A percentile compares a stretch with the other conserved stretches of the same genome.
Conservation (phyloP, 129 eudicot genomes). For the Deinandra increscens region DNA sequence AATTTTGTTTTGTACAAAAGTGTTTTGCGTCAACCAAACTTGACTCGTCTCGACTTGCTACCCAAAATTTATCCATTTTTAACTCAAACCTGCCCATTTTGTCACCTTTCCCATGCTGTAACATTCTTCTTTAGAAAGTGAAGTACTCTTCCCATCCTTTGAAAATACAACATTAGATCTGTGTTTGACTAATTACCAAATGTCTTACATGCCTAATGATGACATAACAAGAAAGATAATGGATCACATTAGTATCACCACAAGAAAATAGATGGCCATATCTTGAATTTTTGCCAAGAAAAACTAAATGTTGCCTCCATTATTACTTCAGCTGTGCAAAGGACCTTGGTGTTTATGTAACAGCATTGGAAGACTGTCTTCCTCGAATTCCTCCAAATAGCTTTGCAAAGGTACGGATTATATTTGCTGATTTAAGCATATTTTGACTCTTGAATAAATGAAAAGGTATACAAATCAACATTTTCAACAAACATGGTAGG, state of each 20-base stretch:
- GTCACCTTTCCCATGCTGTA: not conserved
- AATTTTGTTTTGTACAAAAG: not conserved
- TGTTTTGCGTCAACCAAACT: not conserved
- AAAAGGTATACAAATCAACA: not conserved
- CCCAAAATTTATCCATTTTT: not conserved
- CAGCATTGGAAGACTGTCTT: slow-evolving; percentile 64
- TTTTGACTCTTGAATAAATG: not conserved
- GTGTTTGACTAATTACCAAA: too few relatives aligned
- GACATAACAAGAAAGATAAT: not conserved
- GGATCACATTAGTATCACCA: not conserved
- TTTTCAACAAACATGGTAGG: too few relatives aligned
- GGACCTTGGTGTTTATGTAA: slow-evolving; percentile 73
- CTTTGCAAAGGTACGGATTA: slow-evolving; percentile 61
- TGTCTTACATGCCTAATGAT: slow-evolving; percentile 6
- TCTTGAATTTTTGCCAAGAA: slow-evolving; percentile 11
- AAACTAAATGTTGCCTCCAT: slow-evolving; percentile 9
- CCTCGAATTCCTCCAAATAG: slow-evolving; percentile 84
- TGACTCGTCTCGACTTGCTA: not conserved
- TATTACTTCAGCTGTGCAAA: slow-evolving; percentile 47
- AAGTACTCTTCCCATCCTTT: not conserved
- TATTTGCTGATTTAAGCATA: not conserved
- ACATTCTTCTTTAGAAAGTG: not conserved
- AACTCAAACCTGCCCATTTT: slow-evolving; percentile 1
- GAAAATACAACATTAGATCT: not conserved
- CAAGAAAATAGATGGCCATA: not conserved